Base-by-base conservation (phyloP, 2,329 filamentous ascomycete genomes). In the Fusarium sp. region DNA sequence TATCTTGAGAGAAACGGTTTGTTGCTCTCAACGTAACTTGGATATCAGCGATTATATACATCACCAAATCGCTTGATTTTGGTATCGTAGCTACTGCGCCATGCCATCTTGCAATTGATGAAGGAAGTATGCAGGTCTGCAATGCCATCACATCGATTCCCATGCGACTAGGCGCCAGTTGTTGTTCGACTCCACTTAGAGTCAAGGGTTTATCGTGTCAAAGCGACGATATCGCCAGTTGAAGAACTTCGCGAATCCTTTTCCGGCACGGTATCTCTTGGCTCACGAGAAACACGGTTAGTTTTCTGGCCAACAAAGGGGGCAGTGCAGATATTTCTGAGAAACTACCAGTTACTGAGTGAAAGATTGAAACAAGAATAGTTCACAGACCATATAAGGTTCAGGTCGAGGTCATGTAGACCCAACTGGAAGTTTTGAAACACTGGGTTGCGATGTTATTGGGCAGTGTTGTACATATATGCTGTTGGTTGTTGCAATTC, bases 391-490 rank as follows among this genome's bases (percentile, higher is more conserved):
- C 8, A 37, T 12, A 41, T 39, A 63, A 54, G 25, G 60, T 51
- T 48, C 23, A 50, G 34, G 23, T 41, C 10, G 12, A 55, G 23
- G 31, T 41, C 37, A 13, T 28, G 43, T 19, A 65, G 55, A 44
- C 23, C 31, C 21, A 55, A 25, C 50, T 63, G 7, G 34, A 58
- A 59, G 43, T 41, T 58, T 48, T 52, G 67, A 70, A 70, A 70
- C 67, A 9, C 3, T 12, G 2, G 7, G 11, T 2, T 2, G 4
- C 18, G 26, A 42, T 21, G 6, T 10, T 23, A 69, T 69, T 72
- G 75, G 82, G 21, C 80, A 84, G 18, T 84, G 81, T 80, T 66
- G 85, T 52, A 62, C 49, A 14, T 66, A 70, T 37, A 37, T 37
- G 34, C 34, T 37, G 79, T 50, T 68, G 64, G 67, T 70, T 57